Percentiles rank a stretch among this genome's conserved stretches.
phyloP scores from a whole-genome alignment of 306 rosid species.

The Sicyos baderoa region DNA sequence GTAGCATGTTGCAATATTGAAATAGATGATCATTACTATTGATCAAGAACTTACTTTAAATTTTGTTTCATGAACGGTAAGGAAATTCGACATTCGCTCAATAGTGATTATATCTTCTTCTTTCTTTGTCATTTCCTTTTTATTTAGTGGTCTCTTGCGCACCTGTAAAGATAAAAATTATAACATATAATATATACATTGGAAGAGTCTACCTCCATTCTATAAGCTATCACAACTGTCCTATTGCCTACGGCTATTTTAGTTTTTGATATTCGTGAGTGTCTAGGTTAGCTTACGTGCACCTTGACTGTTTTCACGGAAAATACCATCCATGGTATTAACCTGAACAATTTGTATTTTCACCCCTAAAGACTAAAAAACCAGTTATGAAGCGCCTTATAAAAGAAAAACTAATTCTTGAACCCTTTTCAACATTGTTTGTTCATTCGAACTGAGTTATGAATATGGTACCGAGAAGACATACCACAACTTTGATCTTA shows the following conservation, averaged over 20 bases:
- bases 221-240: background rate
- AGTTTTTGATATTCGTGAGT: too few species aligned
- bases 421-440: background rate
- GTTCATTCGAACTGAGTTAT: background rate
- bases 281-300: too few species aligned
- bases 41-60: slow-evolving; percentile 45
- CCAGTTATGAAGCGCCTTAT: background rate
- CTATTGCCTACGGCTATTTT: background rate
- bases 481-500: slow-evolving; percentile 99
- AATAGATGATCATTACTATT: background rate
- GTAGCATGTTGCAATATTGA: background rate
- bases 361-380: background rate
- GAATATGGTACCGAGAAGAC: background rate
- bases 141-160: slow-evolving; percentile 90
- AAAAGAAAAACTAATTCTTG: background rate
- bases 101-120: slow-evolving; percentile 75
- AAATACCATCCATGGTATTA: too few species aligned
- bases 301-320: too few species aligned
- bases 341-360: background rate
- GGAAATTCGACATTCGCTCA: slow-evolving; percentile 60
- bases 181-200: background rate
- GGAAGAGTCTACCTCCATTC: background rate
- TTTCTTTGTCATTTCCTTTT: slow-evolving; percentile 79
- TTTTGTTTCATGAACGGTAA: slow-evolving; percentile 91
- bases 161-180: slow-evolving; percentile 48